Evolutionary conservation across 192 early-diverging fungal species (phyloP).

Genomic region (Entomortierella parvispora): DNA sequence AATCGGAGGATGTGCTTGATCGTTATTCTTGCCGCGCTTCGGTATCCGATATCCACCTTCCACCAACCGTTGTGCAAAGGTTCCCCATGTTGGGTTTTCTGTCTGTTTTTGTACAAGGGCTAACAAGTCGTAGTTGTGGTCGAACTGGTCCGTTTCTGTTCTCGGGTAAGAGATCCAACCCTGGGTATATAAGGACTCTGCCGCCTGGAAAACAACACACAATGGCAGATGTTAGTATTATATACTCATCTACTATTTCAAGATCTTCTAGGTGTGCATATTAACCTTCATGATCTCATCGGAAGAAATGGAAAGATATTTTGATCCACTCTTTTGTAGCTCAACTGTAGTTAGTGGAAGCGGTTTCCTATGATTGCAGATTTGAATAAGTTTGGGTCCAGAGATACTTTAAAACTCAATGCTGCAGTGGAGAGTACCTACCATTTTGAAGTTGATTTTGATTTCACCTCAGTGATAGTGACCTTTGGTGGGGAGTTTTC

Average conservation of each 20-base stretch:
- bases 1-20: slow-evolving; percentile 98
- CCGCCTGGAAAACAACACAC: slow-evolving; percentile 59
- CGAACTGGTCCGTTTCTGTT: slow-evolving; percentile 96
- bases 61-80: slow-evolving; percentile 59
- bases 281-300: slow-evolving; percentile 81
- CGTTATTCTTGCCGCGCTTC: slow-evolving; percentile 86
- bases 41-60: slow-evolving; percentile 78
- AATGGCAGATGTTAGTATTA: neutral
- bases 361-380: slow-evolving; percentile 70
- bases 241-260: too few relatives aligned
- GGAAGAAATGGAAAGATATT: slow-evolving; percentile 76
- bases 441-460: slow-evolving; percentile 85
- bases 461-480: slow-evolving; percentile 64
- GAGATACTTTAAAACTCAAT: neutral
- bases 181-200: slow-evolving; percentile 87
- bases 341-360: slow-evolving; percentile 95
- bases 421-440: slow-evolving; percentile 17
- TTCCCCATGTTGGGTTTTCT: slow-evolving; percentile 22
- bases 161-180: slow-evolving; percentile 96
- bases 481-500: slow-evolving; percentile 59
- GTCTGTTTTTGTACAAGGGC: slow-evolving; percentile 72
- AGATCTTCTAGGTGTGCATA: too few relatives aligned
- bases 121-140: slow-evolving; percentile 74
- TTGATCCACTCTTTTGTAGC: slow-evolving; percentile 84
- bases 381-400: neutral